Evolutionary conservation across 2,329 filamentous ascomycete species (phyloP).

Genomic region (Lasiodiplodia hormozganensis): DNA sequence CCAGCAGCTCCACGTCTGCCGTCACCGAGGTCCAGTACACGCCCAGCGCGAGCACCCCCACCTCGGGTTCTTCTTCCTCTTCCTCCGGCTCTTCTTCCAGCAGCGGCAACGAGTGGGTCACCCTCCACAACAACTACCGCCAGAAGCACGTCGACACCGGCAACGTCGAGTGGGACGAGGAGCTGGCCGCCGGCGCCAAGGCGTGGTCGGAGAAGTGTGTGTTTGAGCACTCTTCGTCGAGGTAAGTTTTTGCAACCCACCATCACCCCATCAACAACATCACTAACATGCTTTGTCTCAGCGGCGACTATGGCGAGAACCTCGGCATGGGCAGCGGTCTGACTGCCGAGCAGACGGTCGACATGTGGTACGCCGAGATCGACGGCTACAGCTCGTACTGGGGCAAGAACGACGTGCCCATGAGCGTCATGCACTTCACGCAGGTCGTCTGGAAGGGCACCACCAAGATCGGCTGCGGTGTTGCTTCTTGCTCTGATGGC

Average conservation of each 20-base stretch:
- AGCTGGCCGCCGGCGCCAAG: constrained; percentile 63
- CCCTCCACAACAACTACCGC: constrained; percentile 78
- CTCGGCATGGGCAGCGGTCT: constrained; percentile 76
- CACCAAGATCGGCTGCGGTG: constrained; percentile 45
- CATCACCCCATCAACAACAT: no score
- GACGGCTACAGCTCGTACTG: constrained; percentile 64
- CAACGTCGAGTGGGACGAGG: constrained; percentile 70
- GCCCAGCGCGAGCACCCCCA: neutral
- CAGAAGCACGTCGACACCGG: constrained; percentile 74
- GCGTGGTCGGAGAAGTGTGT: constrained; percentile 75
- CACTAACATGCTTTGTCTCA: neutral
- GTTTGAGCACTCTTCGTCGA: constrained; percentile 67
- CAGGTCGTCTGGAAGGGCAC: constrained; percentile 48
- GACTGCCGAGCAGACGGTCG: constrained; percentile 73
- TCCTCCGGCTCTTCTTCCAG: neutral
- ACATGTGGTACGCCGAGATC: constrained; percentile 90
- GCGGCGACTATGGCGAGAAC: constrained; percentile 83
- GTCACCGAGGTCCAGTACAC: neutral
- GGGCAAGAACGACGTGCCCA: constrained; percentile 55
- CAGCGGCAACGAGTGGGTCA: constrained; percentile 3
- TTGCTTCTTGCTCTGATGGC: constrained; percentile 38
- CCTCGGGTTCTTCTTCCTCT: neutral
- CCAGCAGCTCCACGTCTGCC: neutral
- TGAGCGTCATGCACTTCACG: constrained; percentile 42
- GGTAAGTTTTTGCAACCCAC: no score